phyloP scores from a whole-genome alignment of 805 yeast species.

The Metschnikowia henanensis region DNA sequence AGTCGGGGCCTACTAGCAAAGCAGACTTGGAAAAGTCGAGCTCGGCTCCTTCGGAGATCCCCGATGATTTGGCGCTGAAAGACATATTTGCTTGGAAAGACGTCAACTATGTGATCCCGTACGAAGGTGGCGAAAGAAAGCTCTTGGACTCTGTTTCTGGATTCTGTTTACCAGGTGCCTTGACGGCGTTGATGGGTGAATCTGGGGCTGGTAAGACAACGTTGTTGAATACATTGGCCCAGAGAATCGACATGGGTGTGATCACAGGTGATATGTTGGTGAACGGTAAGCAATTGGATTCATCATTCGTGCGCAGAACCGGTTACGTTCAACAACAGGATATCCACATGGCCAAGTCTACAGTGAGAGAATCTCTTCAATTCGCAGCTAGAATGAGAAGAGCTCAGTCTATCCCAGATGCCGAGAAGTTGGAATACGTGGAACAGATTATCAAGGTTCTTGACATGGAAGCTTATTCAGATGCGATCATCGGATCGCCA shows the following conservation, averaged over 20 bases:
- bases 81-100: constrained; percentile 53
- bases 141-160: constrained; percentile 36
- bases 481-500: constrained; percentile 48
- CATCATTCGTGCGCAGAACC: constrained; percentile 52
- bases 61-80: constrained; percentile 15
- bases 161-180: constrained; percentile 47
- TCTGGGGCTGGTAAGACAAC: constrained; percentile 69
- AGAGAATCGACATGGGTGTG: constrained; percentile 55
- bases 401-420: constrained; percentile 36
- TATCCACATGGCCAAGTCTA: constrained; percentile 49
- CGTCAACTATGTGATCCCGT: constrained; percentile 56
- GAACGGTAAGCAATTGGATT: constrained; percentile 49
- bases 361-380: constrained; percentile 53
- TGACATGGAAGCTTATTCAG: constrained; percentile 53
- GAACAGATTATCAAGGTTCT: constrained; percentile 50
- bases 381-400: constrained; percentile 54
- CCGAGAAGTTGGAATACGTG: constrained; percentile 50
- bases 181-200: constrained; percentile 63
- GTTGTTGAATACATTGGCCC: constrained; percentile 51
- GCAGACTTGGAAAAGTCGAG: constrained; percentile 8
- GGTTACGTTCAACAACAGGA: constrained; percentile 65
- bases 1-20: constrained; percentile 13
- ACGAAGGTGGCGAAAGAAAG: constrained; percentile 39
- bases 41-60: constrained; percentile 8
- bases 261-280: constrained; percentile 60